Base-by-base conservation (phyloP, 805 yeast species). In the Kodamaea restingae region DNA sequence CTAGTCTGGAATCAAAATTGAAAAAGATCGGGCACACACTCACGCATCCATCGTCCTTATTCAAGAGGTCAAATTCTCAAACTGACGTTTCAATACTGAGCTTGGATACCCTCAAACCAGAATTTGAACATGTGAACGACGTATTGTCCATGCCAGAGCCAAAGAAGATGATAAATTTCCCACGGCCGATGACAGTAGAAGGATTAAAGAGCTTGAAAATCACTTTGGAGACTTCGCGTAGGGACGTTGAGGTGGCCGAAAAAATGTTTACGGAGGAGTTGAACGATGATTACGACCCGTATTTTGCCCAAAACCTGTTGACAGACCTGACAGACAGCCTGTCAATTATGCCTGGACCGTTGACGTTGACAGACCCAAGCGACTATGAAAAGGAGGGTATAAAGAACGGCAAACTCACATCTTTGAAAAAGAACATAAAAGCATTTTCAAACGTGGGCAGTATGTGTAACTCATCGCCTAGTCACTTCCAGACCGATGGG, bases 391-490 rank as follows among this genome's bases (percentile, higher is more conserved):
- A 35, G 7, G 31, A 26, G n/a, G 44, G 39, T 11, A 27, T 25
- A 20, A 46, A 49, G 31, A 47, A 44, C 10, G 41, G 48, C 20
- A 51, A 45, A 27, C 36, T 57, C 27, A 43, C 47, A 26, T 33
- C 49, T 10, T 24, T 59, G 15, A 51, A 56, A 31, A 52, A 57
- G 38, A 54, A 59, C 39, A 43, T 65, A 15, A 62, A 61, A 34
- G 58, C 60, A 0, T 47, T 67, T 9, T 52, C 67, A 1, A 53
- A 49, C 18, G 59, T 60, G 22, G 49, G 58, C 5, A 56, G 50
- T 18, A 52, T 62, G 76, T 80, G 85, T 83, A 60, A 67, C 8
- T 75, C 85, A 0, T 65, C 69, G 20, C 81, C 86, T 0, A 67
- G 67, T 21, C 95, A 88, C 58, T 88, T 74, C 55, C 70, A 67